These are phyloP conservation scores for Scortechinia acanthostroma DNA, from an alignment of 2,329 filamentous ascomycete genomes.

Conservation along the genomic window DNA sequence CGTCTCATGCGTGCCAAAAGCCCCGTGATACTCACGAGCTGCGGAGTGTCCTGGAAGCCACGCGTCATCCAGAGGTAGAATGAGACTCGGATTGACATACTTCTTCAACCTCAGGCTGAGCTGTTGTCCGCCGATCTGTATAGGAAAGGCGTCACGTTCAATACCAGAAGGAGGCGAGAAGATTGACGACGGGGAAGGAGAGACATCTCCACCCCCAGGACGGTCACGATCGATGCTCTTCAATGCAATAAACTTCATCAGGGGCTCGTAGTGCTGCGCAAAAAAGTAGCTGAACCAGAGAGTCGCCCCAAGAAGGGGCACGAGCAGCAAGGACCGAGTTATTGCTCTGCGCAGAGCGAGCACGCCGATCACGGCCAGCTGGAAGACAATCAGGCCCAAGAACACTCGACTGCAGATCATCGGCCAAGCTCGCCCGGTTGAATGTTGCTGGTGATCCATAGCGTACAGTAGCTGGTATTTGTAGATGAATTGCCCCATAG, in stretches of 20 bases:
- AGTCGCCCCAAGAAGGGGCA: constrained; percentile 72
- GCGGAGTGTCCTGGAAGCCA: constrained; percentile 22
- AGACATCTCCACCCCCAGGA: constrained; percentile 30
- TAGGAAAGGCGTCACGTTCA: constrained; percentile 29
- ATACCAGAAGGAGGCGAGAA: constrained; percentile 29
- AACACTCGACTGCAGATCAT: constrained; percentile 93
- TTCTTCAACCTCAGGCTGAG: constrained; percentile 24
- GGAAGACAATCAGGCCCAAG: constrained; percentile 79
- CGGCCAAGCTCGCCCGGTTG: constrained; percentile 87
- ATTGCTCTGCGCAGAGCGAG: constrained; percentile 71
- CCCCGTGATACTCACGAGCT: not conserved
- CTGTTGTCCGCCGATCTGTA: constrained; percentile 27
- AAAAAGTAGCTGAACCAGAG: constrained; percentile 88
- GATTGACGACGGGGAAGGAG: constrained; percentile 20
- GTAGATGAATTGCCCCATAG: constrained; percentile 80
- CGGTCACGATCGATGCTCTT: constrained; percentile 66
- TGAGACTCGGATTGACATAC: constrained; percentile 34
- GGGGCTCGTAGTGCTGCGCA: constrained; percentile 71
- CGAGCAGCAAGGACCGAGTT: constrained; percentile 63
- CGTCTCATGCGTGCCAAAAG: not conserved
- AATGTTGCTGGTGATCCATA: constrained; percentile 94
- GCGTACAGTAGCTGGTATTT: constrained; percentile 97
- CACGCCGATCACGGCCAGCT: constrained; percentile 82
- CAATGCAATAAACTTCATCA: constrained; percentile 88
- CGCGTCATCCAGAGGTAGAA: constrained; percentile 28